Base-by-base conservation (phyloP, 805 yeast genomes). In the Wickerhamomyces xylosicus region DNA sequence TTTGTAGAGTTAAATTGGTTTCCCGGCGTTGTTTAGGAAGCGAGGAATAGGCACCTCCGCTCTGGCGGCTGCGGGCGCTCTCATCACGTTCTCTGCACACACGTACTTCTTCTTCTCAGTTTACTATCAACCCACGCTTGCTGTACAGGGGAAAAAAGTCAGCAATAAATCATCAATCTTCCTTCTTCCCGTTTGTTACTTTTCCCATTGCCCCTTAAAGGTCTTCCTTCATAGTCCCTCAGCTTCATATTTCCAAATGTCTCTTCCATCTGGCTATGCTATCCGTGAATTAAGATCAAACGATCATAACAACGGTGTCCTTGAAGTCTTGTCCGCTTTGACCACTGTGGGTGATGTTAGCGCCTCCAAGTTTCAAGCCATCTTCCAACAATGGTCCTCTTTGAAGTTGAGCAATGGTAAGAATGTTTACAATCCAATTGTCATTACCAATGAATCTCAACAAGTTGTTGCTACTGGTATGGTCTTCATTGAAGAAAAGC, bases 341-440 rank as follows among this genome's bases (percentile, higher is more conserved):
- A 92, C 97, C 10, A 74, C 83, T 0, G 96, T 92, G 4, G 98
- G 97, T 0, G 69, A 72, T 5, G 69, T 92, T 22, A 54, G 79
- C 2, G 44, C 53, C 19, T 61, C 57, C 9, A 60, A 68, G 41
- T 90, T 82, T 56, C 52, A 53, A 2, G 61, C 60, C 5, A 69
- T 77, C 25, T 56, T 82, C 29, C 63, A 65, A 19, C 67, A 72
- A 47, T 86, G 95, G 95, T 50, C 64, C 19, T 42, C 65, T 1
- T 48, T 56, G 18, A 55, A 53, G 33, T 33, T 58, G 16, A 22
- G 32, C n/a, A 49, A 47, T 22, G 52, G 54, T 2, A 19, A 38
- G n/a, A 34, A 39, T 16, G 66, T 73, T 5, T 90, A 85, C 62
- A 73, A 74, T 50, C 81, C 83, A 0, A 58, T 73, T 31, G 96